Percentiles rank a stretch among this genome's conserved stretches.
Evolutionary conservation across 306 rosid genomes (phyloP).

Genomic region (Medicago truncatula): DNA sequence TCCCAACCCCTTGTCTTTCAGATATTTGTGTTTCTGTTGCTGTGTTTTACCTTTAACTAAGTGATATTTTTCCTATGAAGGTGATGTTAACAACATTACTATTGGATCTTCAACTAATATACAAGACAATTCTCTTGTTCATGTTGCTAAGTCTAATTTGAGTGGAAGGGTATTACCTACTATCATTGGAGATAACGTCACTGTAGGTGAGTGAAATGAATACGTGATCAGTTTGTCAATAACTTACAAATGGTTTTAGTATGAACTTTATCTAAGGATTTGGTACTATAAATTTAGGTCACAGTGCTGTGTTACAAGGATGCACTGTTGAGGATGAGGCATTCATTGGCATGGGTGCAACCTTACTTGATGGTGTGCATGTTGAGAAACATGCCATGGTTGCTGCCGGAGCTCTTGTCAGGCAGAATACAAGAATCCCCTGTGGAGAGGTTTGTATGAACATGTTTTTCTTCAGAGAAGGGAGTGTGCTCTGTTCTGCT

Average conservation of each 20-base stretch:
- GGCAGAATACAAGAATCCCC: conserved; percentile 91
- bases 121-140: conserved; percentile 97
- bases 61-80: conserved; percentile 42
- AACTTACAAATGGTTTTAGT: conserved; percentile 22
- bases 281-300: conserved; percentile 58
- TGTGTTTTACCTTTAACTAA: conserved; percentile 24
- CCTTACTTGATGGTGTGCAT: conserved; percentile 87
- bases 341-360: conserved; percentile 96
- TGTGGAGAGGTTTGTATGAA: conserved; percentile 86
- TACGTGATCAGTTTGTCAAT: conserved; percentile 38
- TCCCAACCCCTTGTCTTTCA: neutral
- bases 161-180: conserved; percentile 93
- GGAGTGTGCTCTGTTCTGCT: conserved; percentile 10
- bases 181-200: conserved; percentile 86
- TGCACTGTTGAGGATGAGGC: conserved; percentile 97
- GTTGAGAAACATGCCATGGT: conserved; percentile 95
- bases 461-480: conserved; percentile 14
- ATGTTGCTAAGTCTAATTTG: conserved; percentile 85
- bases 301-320: conserved; percentile 90
- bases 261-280: conserved; percentile 37
- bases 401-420: conserved; percentile 95
- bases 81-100: conserved; percentile 55
- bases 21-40: conserved; percentile 9
- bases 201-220: conserved; percentile 74
- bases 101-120: conserved; percentile 90